A percentile compares a stretch with the other conserved stretches of the same genome.
These are phyloP conservation scores for Fusarium coffeatum DNA, from an alignment of 2,329 filamentous ascomycete species.

Conservation along the genomic window DNA sequence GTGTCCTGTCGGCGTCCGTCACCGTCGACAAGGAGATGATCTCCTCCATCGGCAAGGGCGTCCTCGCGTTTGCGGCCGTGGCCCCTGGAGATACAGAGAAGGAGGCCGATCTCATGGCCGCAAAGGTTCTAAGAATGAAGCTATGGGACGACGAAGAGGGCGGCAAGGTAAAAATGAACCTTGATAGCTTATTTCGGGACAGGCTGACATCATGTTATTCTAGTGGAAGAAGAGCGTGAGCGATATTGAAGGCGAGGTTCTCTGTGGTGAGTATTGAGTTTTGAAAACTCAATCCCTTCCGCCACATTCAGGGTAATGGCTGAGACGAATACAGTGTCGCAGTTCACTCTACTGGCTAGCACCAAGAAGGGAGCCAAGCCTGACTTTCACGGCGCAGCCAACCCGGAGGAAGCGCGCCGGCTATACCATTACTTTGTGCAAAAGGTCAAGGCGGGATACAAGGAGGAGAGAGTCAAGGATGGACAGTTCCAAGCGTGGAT, in stretches of 20 bases:
- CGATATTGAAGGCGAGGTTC: constrained; percentile 89
- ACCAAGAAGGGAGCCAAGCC: constrained; percentile 98
- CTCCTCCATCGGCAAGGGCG: constrained; percentile 88
- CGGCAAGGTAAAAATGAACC: constrained; percentile 61
- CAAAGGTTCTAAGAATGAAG: constrained; percentile 89
- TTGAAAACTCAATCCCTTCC: background rate
- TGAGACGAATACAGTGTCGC: constrained; percentile 76
- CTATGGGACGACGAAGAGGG: constrained; percentile 88
- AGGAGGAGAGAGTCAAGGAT: constrained; percentile 82
- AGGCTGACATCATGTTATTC: constrained; percentile 4
- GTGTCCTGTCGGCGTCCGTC: constrained; percentile 94
- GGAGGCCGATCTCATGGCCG: constrained; percentile 84
- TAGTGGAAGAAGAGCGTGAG: constrained; percentile 92
- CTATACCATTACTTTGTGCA: constrained; percentile 87
- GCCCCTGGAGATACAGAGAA: constrained; percentile 90
- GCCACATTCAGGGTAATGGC: constrained; percentile 2
- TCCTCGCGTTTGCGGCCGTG: constrained; percentile 92
- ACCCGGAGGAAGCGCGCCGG: constrained; percentile 79
- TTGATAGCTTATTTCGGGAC: background rate
- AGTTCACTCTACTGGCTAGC: constrained; percentile 92
- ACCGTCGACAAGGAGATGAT: constrained; percentile 91
- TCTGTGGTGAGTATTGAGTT: constrained; percentile 77
- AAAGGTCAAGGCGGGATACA: constrained; percentile 79
- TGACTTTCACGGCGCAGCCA: constrained; percentile 90
- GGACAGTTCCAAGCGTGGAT: constrained; percentile 99